Percentiles rank a stretch among this genome's conserved stretches.
phyloP scores from a whole-genome alignment of 257 asterid genomes.

The Primulina huaijiensis region DNA sequence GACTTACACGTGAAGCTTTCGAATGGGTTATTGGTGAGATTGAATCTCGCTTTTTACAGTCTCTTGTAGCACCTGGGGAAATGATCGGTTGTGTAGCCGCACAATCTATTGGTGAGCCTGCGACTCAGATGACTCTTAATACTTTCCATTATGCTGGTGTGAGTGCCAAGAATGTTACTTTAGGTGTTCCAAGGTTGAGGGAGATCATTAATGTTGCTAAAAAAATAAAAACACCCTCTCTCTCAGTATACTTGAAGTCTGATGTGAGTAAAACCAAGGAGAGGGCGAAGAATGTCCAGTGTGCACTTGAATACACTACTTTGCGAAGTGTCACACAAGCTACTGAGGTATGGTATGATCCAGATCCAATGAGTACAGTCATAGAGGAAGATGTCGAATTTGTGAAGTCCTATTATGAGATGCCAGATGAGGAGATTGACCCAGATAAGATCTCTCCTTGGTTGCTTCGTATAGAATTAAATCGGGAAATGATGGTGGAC shows the following conservation, averaged over 20 bases:
- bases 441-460: slow-evolving; percentile 97
- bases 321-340: slow-evolving; percentile 95
- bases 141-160: slow-evolving; percentile 99
- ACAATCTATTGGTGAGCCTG: slow-evolving; percentile 98
- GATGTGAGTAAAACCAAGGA: slow-evolving; percentile 77
- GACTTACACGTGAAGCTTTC: slow-evolving; percentile 91
- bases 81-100: slow-evolving; percentile 99
- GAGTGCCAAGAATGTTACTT: slow-evolving; percentile 98
- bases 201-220: slow-evolving; percentile 98
- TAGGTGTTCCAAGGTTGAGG: slow-evolving; percentile 98
- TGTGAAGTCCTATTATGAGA: slow-evolving; percentile 89
- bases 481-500: slow-evolving; percentile 99
- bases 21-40: slow-evolving; percentile 99
- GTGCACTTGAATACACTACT: slow-evolving; percentile 95
- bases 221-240: slow-evolving; percentile 96
- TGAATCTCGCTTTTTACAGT: slow-evolving; percentile 95
- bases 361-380: slow-evolving; percentile 86
- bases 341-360: slow-evolving; percentile 99
- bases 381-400: slow-evolving; percentile 92
- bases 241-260: slow-evolving; percentile 83
- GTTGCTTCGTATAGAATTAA: slow-evolving; percentile 93
- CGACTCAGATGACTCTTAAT: slow-evolving; percentile 98
- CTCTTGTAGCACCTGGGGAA: slow-evolving; percentile 98
- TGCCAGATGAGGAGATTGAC: slow-evolving; percentile 98
- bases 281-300: slow-evolving; percentile 92